phyloP scores from a whole-genome alignment of 2,329 filamentous ascomycete species.

The Pyrenochaeta sp. region DNA sequence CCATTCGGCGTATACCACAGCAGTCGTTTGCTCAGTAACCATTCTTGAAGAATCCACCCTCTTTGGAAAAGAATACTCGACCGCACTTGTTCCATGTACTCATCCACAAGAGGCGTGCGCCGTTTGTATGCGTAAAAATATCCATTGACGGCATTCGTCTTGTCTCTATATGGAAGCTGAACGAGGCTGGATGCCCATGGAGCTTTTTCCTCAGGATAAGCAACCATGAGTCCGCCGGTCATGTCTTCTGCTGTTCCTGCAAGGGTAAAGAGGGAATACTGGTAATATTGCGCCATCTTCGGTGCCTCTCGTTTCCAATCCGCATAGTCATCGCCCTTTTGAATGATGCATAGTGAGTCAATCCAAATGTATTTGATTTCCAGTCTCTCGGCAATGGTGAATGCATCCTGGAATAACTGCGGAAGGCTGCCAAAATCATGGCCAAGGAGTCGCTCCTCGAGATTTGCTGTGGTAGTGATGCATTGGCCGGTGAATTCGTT shows the following conservation, averaged over 20 bases:
- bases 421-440: not conserved
- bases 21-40: not conserved
- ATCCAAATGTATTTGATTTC: not conserved
- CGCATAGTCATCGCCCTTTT: not conserved
- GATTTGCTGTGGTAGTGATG: not conserved
- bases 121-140: not conserved
- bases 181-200: not conserved
- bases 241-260: constrained; percentile 1
- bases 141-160: not conserved
- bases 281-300: not conserved
- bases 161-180: not conserved
- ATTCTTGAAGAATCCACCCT: constrained; percentile 1
- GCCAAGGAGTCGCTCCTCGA: not conserved
- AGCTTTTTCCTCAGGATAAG: not conserved
- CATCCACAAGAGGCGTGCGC: not conserved
- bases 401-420: not conserved
- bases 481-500: not conserved
- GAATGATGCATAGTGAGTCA: not conserved
- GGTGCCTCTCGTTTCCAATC: not conserved
- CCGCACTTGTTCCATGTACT: not conserved
- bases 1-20: not conserved
- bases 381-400: not conserved
- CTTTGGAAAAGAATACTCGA: not conserved
- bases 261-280: not conserved
- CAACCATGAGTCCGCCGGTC: not conserved